Conservation (phyloP, 768 basidiomycete species). For the Termitomyces sp. region DNA sequence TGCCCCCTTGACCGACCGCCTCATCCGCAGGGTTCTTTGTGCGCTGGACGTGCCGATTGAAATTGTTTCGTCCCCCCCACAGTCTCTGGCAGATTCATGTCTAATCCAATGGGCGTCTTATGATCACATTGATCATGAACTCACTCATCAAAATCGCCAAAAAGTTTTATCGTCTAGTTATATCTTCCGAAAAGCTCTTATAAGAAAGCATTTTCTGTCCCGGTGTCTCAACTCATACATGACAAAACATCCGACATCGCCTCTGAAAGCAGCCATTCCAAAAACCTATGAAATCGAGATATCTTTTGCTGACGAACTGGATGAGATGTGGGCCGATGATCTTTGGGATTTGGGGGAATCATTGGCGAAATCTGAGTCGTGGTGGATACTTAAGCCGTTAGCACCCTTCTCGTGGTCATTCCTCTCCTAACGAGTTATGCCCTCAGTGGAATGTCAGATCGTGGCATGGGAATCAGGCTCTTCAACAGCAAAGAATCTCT, state of each 20-base stretch:
- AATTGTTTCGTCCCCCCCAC: conserved; percentile 17
- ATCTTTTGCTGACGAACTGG: conserved; percentile 89
- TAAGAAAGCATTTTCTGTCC: conserved; percentile 91
- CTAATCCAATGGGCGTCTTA: conserved; percentile 86
- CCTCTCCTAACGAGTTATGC: neutral
- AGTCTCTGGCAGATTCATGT: conserved; percentile 7
- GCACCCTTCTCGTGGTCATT: conserved; percentile 12
- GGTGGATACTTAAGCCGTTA: conserved; percentile 95
- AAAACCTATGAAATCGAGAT: conserved; percentile 83
- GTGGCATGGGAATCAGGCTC: conserved; percentile 90
- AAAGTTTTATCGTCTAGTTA: conserved; percentile 75
- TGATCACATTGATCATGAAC: conserved; percentile 78
- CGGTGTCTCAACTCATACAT: conserved; percentile 67
- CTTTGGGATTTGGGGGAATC: conserved; percentile 78
- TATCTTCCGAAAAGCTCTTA: conserved; percentile 87
- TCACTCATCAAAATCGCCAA: conserved; percentile 49
- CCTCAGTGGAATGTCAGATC: conserved; percentile 83
- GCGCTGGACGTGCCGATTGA: conserved; percentile 18
- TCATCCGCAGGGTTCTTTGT: conserved; percentile 39
- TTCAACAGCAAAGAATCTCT: conserved; percentile 78
- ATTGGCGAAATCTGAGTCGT: conserved; percentile 49
- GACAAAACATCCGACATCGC: conserved; percentile 62
- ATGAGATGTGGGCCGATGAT: conserved; percentile 91
- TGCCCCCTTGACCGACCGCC: conserved; percentile 42
- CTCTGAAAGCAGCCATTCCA: conserved; percentile 56